Percentiles rank a stretch among this genome's conserved stretches.
Conservation (phyloP, 192 early-diverging fungal species). For the Rhizoclosmatium globosum region DNA sequence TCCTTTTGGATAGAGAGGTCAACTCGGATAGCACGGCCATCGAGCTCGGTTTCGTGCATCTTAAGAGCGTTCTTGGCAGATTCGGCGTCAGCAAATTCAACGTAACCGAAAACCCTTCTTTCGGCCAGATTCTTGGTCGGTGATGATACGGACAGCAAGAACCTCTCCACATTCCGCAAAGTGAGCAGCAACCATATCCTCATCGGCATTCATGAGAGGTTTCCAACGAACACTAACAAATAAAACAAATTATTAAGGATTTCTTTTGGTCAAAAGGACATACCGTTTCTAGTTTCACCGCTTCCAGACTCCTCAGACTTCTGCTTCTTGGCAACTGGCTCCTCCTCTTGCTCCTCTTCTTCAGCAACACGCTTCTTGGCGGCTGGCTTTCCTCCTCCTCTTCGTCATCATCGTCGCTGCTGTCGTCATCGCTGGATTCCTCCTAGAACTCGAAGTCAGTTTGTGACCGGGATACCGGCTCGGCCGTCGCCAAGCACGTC, state of each 20-base stretch:
- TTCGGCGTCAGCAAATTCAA: conserved; percentile 79
- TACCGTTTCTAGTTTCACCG: conserved; percentile 28
- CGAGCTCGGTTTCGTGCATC: conserved; percentile 68
- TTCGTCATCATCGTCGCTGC: conserved; percentile 58
- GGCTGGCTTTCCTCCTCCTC: conserved; percentile 49
- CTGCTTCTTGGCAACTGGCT: conserved; percentile 19
- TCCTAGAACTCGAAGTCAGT: background rate
- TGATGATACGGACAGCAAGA: conserved; percentile 73
- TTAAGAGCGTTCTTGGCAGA: conserved; percentile 75
- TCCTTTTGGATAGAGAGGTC: conserved; percentile 67
- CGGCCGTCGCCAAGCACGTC: no score
- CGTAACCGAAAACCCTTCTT: conserved; percentile 91
- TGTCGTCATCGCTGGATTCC: conserved; percentile 47
- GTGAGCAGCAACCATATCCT: conserved; percentile 67
- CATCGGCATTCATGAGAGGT: conserved; percentile 76
- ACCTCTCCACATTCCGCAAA: conserved; percentile 81
- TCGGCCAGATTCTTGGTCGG: conserved; percentile 68
- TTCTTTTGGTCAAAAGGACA: background rate
- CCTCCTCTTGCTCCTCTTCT: conserved; percentile 29
- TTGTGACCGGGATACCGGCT: no score
- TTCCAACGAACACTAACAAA: conserved; percentile 69
- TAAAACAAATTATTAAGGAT: background rate
- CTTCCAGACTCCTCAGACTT: conserved; percentile 26
- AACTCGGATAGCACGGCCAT: conserved; percentile 83
- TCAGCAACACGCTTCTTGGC: conserved; percentile 50